Evolutionary conservation across 306 rosid species (phyloP), one percentile per base, ranked within the genome.

Genomic region (Datisca glomerata): DNA sequence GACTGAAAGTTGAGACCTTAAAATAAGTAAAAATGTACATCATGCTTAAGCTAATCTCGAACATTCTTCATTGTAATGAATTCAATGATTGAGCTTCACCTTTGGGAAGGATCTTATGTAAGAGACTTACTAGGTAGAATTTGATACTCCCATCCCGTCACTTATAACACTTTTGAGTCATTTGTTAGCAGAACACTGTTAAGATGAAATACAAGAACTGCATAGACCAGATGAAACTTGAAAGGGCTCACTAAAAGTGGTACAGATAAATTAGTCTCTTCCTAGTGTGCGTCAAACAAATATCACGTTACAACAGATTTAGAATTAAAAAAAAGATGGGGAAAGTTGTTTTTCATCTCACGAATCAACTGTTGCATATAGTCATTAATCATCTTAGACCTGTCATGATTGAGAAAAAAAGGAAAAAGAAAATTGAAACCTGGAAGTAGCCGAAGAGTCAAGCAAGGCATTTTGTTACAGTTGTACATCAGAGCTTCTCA

Each of bases 401-500:
- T 18, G 61, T 41, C 47, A 55, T 49, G 41, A 57, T 22, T 36
- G 49, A 61, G n/a, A 41, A 15, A 21, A 24, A 55, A 56, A 36
- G 20, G 29, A 41, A 41, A 3, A 6, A 37, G 1, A 12, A 14
- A 14, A 8, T 14, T 10, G 36, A 2, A n/a, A n/a, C n/a, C n/a
- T n/a, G n/a, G n/a, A n/a, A n/a, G n/a, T n/a, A n/a, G n/a, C n/a
- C n/a, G n/a, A n/a, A n/a, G n/a, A n/a, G n/a, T n/a, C n/a, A 9
- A 31, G 36, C 3, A 10, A 45, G 15, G 23, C 8, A 17, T 45
- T 9, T 45, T 18, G 46, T 33, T 29, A 54, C 49, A 52, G 23
- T 55, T 61, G 16, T 53, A 53, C 43, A 46, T 77, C 78, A 84
- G 34, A 80, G 81, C 51, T 79, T 84, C 67, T 78, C 86, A 45